Evolutionary conservation across 257 asterid species (phyloP).

Genomic region (Solanum virginianum): DNA sequence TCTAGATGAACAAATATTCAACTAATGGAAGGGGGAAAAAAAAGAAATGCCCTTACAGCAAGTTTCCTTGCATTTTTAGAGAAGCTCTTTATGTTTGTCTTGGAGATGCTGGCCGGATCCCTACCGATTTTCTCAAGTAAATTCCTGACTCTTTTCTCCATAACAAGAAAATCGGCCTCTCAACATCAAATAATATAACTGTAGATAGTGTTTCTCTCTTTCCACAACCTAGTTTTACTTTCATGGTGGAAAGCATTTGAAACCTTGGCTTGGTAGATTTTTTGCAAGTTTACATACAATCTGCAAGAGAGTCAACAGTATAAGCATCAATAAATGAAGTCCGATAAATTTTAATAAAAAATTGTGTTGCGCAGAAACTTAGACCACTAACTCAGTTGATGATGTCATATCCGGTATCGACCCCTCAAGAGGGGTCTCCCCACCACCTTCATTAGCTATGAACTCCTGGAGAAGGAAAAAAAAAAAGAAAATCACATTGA

Average conservation of each 20-base stretch:
- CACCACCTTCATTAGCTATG: slow-evolving; percentile 77
- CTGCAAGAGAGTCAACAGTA: slow-evolving; percentile 22
- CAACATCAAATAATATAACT: neutral
- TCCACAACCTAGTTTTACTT: neutral
- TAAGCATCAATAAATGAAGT: neutral
- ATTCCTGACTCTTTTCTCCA: slow-evolving; percentile 55
- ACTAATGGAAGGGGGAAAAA: neutral
- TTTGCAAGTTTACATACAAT: slow-evolving; percentile 72
- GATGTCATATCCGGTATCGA: slow-evolving; percentile 98
- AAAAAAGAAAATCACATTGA: neutral
- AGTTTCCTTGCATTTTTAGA: slow-evolving; percentile 93
- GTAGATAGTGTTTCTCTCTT: neutral
- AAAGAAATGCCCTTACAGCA: slow-evolving; percentile 13
- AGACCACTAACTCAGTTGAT: slow-evolving; percentile 77
- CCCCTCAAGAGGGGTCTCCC: slow-evolving; percentile 96
- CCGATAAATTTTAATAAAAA: neutral
- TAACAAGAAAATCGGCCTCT: slow-evolving; percentile 72
- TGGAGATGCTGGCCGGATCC: slow-evolving; percentile 77
- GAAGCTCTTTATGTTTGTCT: slow-evolving; percentile 61
- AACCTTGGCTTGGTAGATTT: slow-evolving; percentile 90
- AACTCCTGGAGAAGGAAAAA: slow-evolving; percentile 39
- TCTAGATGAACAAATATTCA: neutral
- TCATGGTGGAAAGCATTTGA: neutral
- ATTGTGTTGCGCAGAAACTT: neutral
- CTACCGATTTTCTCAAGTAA: slow-evolving; percentile 70